A percentile compares a stretch with the other conserved stretches of the same genome.
These are phyloP conservation scores for Lentithecium fluviatile DNA, from an alignment of 495 filamentous ascomycete genomes.

Conservation along the genomic window DNA sequence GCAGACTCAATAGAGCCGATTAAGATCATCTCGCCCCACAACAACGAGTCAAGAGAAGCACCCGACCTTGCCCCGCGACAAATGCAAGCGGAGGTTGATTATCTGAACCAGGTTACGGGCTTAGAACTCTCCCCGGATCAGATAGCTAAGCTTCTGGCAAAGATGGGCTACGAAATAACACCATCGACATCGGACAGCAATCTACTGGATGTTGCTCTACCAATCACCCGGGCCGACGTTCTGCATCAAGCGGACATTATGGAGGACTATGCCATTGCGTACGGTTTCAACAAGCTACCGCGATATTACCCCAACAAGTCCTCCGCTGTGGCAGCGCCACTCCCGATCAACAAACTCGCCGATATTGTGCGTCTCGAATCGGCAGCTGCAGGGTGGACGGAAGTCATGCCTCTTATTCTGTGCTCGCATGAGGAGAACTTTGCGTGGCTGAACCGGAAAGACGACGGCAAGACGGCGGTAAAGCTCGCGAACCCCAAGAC, in stretches of 20 bases:
- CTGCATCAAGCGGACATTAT: conserved; percentile 97
- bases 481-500: conserved; percentile 95
- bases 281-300: conserved; percentile 89
- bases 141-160: conserved; percentile 72
- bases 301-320: conserved; percentile 77
- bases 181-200: conserved; percentile 64
- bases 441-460: conserved; percentile 86
- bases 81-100: conserved; percentile 80
- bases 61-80: conserved; percentile 74
- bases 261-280: conserved; percentile 91
- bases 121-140: conserved; percentile 67
- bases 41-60: conserved; percentile 72
- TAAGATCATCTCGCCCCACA: conserved; percentile 87
- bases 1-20: conserved; percentile 86
- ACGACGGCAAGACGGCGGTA: conserved; percentile 82
- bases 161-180: conserved; percentile 79
- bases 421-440: conserved; percentile 99
- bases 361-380: conserved; percentile 90
- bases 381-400: conserved; percentile 92
- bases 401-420: conserved; percentile 94
- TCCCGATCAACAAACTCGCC: conserved; percentile 88
- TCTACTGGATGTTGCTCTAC: conserved; percentile 74
- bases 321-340: conserved; percentile 79
- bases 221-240: conserved; percentile 88
- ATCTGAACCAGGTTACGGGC: conserved; percentile 89